phyloP scores from a whole-genome alignment of 2,329 filamentous ascomycete species.

The Blastomyces parvus region DNA sequence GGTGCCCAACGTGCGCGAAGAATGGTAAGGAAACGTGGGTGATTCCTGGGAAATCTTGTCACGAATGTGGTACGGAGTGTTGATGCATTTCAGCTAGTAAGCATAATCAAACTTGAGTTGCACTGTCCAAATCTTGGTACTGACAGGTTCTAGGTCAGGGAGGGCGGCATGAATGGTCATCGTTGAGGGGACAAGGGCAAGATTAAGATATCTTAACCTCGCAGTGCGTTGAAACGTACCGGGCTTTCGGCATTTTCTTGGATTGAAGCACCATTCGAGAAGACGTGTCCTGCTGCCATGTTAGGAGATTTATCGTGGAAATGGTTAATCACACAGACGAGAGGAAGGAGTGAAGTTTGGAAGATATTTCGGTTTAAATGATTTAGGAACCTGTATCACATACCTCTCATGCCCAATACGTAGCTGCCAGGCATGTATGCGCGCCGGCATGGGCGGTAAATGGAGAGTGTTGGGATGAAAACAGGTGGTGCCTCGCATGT shows the following conservation, averaged over 20 bases:
- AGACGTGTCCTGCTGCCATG: neutral
- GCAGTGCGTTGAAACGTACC: neutral
- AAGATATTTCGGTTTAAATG: neutral
- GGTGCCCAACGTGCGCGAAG: conserved; percentile 31
- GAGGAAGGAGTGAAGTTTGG: neutral
- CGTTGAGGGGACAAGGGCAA: neutral
- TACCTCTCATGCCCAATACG: neutral
- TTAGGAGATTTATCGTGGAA: neutral
- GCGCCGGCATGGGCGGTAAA: neutral
- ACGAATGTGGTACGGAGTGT: conserved; percentile 29
- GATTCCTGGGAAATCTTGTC: conserved; percentile 39
- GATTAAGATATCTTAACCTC: neutral
- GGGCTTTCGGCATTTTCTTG: neutral
- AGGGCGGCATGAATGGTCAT: neutral
- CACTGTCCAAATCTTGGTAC: neutral
- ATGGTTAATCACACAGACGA: neutral
- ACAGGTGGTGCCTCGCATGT: neutral
- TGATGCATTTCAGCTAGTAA: conserved; percentile 2
- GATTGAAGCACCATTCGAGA: neutral
- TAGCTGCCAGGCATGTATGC: neutral
- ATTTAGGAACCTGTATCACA: neutral
- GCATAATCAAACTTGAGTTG: neutral
- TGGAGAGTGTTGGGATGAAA: neutral
- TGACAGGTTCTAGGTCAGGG: neutral
- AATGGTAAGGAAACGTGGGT: conserved; percentile 36